Evolutionary conservation across 1,284 basidiomycete genomes (phyloP).

Genomic region (Rhodofomes roseus): DNA sequence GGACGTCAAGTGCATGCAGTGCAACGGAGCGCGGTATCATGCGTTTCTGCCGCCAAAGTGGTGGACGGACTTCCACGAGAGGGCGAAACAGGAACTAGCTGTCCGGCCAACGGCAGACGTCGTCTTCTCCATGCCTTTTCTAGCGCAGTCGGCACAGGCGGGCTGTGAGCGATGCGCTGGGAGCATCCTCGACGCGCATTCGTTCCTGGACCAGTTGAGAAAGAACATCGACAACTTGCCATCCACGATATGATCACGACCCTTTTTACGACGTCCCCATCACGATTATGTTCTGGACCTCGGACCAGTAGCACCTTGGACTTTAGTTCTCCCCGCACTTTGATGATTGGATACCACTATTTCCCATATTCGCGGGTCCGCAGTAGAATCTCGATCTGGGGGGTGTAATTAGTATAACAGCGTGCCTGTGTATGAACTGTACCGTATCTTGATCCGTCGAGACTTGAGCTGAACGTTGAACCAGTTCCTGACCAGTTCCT

Average conservation of each 20-base stretch:
- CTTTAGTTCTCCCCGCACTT: background rate
- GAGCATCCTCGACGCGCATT: constrained; percentile 57
- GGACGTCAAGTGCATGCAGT: constrained; percentile 62
- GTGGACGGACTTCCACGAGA: constrained; percentile 59
- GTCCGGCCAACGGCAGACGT: constrained; percentile 52
- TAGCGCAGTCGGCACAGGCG: constrained; percentile 47
- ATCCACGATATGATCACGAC: constrained; percentile 40
- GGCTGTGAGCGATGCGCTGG: constrained; percentile 58
- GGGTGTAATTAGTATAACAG: background rate
- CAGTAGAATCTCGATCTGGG: background rate
- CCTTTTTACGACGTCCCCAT: background rate
- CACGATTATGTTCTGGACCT: background rate
- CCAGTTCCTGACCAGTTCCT: background rate
- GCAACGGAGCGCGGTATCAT: constrained; percentile 49
- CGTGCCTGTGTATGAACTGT: background rate
- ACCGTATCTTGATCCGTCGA: background rate
- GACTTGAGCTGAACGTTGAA: background rate
- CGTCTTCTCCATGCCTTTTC: constrained; percentile 57
- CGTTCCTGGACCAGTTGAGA: constrained; percentile 52
- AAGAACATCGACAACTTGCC: constrained; percentile 56
- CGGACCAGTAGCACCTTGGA: background rate
- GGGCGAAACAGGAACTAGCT: constrained; percentile 53
- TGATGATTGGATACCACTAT: background rate
- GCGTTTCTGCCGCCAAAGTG: constrained; percentile 54
- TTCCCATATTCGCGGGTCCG: background rate